phyloP scores from a whole-genome alignment of 1,284 basidiomycete species.

The Lignosus rhinocerotis region DNA sequence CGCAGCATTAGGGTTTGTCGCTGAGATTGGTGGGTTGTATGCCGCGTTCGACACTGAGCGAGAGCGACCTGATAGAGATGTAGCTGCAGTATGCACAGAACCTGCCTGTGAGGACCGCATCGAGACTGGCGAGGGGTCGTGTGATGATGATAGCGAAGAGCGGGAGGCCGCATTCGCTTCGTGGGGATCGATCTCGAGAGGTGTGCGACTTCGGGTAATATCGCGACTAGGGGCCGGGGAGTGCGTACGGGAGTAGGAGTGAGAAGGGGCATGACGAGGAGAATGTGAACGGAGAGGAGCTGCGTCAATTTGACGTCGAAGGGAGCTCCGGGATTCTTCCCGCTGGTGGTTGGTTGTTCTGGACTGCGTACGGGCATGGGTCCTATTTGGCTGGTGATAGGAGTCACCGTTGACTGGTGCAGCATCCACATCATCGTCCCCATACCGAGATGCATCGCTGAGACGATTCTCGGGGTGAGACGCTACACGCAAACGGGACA shows the following conservation, averaged over 20 bases:
- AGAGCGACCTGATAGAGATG: conserved; percentile 41
- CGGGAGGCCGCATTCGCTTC: conserved; percentile 30
- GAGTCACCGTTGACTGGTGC: conserved; percentile 20
- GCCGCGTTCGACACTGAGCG: conserved; percentile 56
- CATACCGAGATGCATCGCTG: conserved; percentile 32
- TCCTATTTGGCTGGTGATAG: conserved; percentile 18
- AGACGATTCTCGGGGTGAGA: conserved; percentile 18
- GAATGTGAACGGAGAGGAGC: conserved; percentile 35
- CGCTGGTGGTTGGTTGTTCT: conserved; percentile 43
- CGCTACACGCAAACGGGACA: conserved; percentile 25
- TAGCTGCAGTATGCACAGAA: conserved; percentile 39
- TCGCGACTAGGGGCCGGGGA: conserved; percentile 36
- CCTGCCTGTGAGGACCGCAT: conserved; percentile 50
- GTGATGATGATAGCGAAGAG: conserved; percentile 38
- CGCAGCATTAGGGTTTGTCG: conserved; percentile 73
- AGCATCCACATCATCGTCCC: conserved; percentile 25
- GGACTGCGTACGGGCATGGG: conserved; percentile 14
- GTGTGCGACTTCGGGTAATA: conserved; percentile 24
- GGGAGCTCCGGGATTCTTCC: conserved; percentile 50
- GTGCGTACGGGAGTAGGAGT: conserved; percentile 50
- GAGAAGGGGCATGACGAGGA: conserved; percentile 28
- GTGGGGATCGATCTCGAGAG: conserved; percentile 30
- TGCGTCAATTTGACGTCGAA: conserved; percentile 26
- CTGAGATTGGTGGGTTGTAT: conserved; percentile 71
- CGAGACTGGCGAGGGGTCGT: conserved; percentile 41